Base-by-base conservation (phyloP, 2,329 filamentous ascomycete species). In the Grosmannia clavigera region DNA sequence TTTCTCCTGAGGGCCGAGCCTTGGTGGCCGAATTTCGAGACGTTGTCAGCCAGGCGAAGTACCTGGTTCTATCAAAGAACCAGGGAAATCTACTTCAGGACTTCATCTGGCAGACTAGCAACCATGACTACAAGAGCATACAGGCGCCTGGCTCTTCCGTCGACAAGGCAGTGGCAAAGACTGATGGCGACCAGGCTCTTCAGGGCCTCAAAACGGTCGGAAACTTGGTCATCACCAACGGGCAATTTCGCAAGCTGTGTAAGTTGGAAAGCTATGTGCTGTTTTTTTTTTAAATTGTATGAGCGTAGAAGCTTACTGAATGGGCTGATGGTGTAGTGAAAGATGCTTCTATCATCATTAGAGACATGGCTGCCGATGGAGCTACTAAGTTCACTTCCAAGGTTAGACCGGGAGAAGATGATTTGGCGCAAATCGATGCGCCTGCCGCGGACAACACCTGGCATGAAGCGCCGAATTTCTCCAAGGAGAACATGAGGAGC, bases 71-170 rank as follows among this genome's bases (percentile, higher is more conserved):
- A 31, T 88, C 87, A 75, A 99, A 97, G 81, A 99, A 99, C 70
- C 83, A 96, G 62, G 94, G 92, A 70, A 91, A 99, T 68, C 76
- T 97, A 61, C 77, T 99, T 25, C 94, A 99, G 70, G 92, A 99
- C 68, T 97, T 99, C 74, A 90, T 97, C 74, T 99, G 89, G 87
- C 88, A 96, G 70, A 92, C 91, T 0, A 84, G 90, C 69, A 81
- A 88, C 55, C 85, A 94, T 63, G 83, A 85, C 58, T 82, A 84
- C 58, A 75, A 82, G 61, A 85, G 79, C 58, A 79, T 89, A 31
- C 72, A 75, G 61, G 73, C 78, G 1, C 88, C 90, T 3, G 78
- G 79, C 60, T 81, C 83, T 1, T 87, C 90, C 0, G 67, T 95
- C 55, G 81, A 84, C 69, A 95, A 90, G 76, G 85, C 88, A 0